Conservation (phyloP, 345 rosid species). For the Firmiana major region DNA sequence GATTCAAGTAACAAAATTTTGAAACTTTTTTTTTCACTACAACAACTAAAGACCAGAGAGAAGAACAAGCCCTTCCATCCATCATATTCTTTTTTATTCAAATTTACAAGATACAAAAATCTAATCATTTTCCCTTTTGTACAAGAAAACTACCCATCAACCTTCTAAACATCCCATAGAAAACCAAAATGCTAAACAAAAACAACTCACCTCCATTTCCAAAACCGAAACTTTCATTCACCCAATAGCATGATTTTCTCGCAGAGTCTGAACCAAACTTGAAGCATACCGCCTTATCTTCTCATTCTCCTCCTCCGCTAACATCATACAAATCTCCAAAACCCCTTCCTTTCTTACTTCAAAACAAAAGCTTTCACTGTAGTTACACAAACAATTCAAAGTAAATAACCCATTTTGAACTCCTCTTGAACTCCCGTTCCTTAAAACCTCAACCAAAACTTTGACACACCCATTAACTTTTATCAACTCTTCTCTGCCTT, state of each 20-base stretch:
- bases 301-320: constrained; percentile 75
- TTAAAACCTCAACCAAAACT: constrained; percentile 55
- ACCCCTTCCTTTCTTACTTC: constrained; percentile 54
- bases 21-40: constrained; percentile 26
- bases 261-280: constrained; percentile 55
- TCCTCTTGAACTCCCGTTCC: constrained; percentile 59
- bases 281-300: constrained; percentile 69
- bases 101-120: constrained; percentile 42
- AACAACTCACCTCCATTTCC: constrained; percentile 44
- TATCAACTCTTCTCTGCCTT: constrained; percentile 77
- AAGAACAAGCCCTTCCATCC: constrained; percentile 1
- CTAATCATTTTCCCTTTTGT: constrained; percentile 40
- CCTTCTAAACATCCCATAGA: constrained; percentile 24
- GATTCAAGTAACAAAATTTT: constrained; percentile 24
- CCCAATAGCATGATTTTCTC: constrained; percentile 26
- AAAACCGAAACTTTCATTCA: constrained; percentile 18
- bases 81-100: constrained; percentile 29
- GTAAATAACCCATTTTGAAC: constrained; percentile 71
- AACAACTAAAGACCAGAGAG: constrained; percentile 23
- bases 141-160: constrained; percentile 43
- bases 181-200: constrained; percentile 17
- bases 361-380: constrained; percentile 36
- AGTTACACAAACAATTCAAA: constrained; percentile 57
- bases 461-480: constrained; percentile 49
- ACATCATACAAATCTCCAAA: constrained; percentile 57